Conservation (phyloP, 208 protist genomes). For the Lotmaria passim region DNA sequence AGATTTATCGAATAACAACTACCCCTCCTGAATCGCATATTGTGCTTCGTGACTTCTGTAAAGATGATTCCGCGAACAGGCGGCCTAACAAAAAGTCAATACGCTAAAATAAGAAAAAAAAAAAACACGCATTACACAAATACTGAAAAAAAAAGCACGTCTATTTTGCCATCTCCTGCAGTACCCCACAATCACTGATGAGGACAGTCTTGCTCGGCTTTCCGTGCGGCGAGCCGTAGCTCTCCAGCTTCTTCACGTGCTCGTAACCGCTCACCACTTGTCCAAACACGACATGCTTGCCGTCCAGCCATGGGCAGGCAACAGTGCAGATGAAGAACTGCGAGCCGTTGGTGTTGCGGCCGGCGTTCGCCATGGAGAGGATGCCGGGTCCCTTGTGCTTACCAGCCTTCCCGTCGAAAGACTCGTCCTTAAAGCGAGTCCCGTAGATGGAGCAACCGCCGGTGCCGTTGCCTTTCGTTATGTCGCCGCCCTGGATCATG, state of each 20-base stretch:
- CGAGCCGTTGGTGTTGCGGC: conserved; percentile 92
- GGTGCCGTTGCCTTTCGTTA: conserved; percentile 93
- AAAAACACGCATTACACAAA: not conserved
- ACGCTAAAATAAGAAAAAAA: too few relatives aligned
- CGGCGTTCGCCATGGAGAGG: conserved; percentile 94
- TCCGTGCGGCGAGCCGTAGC: conserved; percentile 69
- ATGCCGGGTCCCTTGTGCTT: conserved; percentile 84
- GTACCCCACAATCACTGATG: conserved; percentile 77
- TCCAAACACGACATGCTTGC: conserved; percentile 97
- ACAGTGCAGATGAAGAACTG: conserved; percentile 94
- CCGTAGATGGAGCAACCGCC: conserved; percentile 96
- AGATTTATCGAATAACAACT: too few relatives aligned
- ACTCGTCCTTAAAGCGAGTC: conserved; percentile 94
- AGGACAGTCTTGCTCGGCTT: conserved; percentile 59
- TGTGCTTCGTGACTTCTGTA: too few relatives aligned
- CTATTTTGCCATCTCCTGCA: conserved; percentile 47
- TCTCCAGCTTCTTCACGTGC: conserved; percentile 79
- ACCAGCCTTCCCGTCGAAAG: conserved; percentile 91
- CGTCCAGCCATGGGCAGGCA: conserved; percentile 88
- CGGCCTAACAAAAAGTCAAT: too few relatives aligned
- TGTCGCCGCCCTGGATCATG: conserved; percentile 97
- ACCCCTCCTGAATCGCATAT: too few relatives aligned
- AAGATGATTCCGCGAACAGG: too few relatives aligned
- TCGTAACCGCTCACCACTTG: conserved; percentile 88
- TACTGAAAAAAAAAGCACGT: too few relatives aligned